A percentile compares a stretch with the other conserved stretches of the same genome.
Evolutionary conservation across 352 stramenopile species (phyloP).

Genomic region (Phytophthora rubi): DNA sequence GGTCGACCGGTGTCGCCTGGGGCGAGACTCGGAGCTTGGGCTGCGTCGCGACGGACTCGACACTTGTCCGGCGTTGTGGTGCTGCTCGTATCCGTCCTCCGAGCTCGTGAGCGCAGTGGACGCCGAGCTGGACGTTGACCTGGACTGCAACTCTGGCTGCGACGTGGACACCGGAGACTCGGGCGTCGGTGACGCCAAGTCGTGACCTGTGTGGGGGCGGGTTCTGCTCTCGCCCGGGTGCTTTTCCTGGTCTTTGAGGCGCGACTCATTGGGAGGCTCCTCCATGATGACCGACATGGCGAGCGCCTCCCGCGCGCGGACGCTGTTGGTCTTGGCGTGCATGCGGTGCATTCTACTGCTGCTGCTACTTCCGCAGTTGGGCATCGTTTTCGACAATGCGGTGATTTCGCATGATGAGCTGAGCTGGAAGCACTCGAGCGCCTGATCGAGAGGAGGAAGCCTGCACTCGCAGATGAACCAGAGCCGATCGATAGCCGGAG

Average conservation of each 20-base stretch:
- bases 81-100: constrained; percentile 14
- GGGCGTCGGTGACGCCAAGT: background rate
- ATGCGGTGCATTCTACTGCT: constrained; percentile 12
- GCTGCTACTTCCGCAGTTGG: constrained; percentile 15
- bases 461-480: background rate
- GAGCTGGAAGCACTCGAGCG: constrained; percentile 12
- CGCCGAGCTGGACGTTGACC: constrained; percentile 19
- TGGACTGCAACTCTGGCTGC: background rate
- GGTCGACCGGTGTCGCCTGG: constrained; percentile 2
- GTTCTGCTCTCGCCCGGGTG: constrained; percentile 32
- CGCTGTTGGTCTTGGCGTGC: constrained; percentile 20
- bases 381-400: constrained; percentile 39
- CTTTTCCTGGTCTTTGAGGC: constrained; percentile 26
- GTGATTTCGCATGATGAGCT: background rate
- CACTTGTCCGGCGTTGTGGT: too few relatives aligned
- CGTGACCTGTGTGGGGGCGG: background rate
- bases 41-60: background rate
- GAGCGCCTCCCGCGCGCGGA: constrained; percentile 14
- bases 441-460: constrained; percentile 26
- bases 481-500: constrained; percentile 30
- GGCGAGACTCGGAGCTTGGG: constrained; percentile 1
- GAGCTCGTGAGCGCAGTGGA: constrained; percentile 7
- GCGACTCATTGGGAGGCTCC: constrained; percentile 31
- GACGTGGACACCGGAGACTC: constrained; percentile 6
- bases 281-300: constrained; percentile 42